Conservation (phyloP, 495 filamentous ascomycete genomes). For the Talaromyces ruber region DNA sequence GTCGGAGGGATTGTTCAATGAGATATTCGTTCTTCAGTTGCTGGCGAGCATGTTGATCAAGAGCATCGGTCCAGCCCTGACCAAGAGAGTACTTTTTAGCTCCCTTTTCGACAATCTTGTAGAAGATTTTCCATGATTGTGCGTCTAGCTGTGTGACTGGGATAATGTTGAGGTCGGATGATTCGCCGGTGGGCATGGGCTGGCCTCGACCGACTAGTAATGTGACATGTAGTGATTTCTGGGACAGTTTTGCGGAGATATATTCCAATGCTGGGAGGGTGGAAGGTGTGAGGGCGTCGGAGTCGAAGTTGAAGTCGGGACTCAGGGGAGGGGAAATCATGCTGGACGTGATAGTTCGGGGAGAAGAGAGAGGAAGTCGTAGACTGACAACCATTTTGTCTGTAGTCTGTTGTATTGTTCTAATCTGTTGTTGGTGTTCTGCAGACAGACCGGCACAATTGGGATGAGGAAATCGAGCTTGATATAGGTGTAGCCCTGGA, state of each 20-base stretch:
- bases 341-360: conserved; percentile 28
- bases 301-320: conserved; percentile 33
- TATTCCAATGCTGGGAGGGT: conserved; percentile 40
- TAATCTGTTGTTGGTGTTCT: conserved; percentile 3
- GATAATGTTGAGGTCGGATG: conserved; percentile 37
- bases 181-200: conserved; percentile 32
- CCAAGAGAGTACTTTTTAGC: conserved; percentile 35
- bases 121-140: conserved; percentile 26
- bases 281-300: conserved; percentile 30
- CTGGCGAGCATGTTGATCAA: conserved; percentile 25
- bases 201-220: conserved; percentile 39
- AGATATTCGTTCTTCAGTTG: conserved; percentile 41
- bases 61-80: conserved; percentile 34
- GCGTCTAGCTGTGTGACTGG: conserved; percentile 32
- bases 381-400: conserved; percentile 30
- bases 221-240: conserved; percentile 37
- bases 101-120: conserved; percentile 31
- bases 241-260: conserved; percentile 37
- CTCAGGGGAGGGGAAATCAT: conserved; percentile 40
- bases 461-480: neutral
- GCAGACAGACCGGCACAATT: neutral
- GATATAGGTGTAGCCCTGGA: neutral
- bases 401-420: neutral
- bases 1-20: conserved; percentile 53
- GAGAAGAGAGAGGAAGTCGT: conserved; percentile 34